Base-by-base conservation (phyloP, 805 yeast genomes). In the Lipomyces kockii region DNA sequence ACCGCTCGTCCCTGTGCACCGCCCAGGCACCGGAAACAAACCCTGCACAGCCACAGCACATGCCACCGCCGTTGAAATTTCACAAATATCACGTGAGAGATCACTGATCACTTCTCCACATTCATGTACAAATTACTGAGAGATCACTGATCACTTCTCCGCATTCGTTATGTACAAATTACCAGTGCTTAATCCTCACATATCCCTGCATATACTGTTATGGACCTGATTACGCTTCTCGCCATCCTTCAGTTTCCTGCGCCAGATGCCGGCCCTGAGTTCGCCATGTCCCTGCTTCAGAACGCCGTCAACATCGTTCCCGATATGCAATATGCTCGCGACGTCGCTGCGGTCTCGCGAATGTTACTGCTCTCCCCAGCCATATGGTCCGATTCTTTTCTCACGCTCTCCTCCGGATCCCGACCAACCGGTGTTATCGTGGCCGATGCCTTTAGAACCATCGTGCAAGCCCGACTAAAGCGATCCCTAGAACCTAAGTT, bases 311-410 rank as follows among this genome's bases (percentile, higher is more conserved):
- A 34, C 25, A 54, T 43, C 11, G 49, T 67, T 5, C 60, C 61
- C 1, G 4, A 9, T 8, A 61, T 64, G 20, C 25, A 32, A 12
- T 56, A 39, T 52, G 70, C 60, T 9, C 61, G 59, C 27, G 68
- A 67, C n/a, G 35, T 67, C 25, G 70, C 70, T 2, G 60, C 64
- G 8, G 34, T 67, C 51, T 25, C 64, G 49, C 64, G 70, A 14
- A 64, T 64, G 65, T 8, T 64, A 9, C 14, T 67, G 27, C 63
- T 67, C 14, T 63, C 70, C 20, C 68, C 67, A 14, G 46, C 68
- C 17, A 58, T 67, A 20, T 66, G 69, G 69, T 11, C 52, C 14
- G 51, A n/a, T 5, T 49, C 49, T 2, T 29, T 27, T 43, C 32
- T 46, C 25, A 54, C 43, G 22, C 22, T 51, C 7, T 52, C 55